Percentiles rank a stretch among this genome's conserved stretches.
phyloP scores from a whole-genome alignment of 441 rosid genomes.

The Cnidoscolus chayamansa region DNA sequence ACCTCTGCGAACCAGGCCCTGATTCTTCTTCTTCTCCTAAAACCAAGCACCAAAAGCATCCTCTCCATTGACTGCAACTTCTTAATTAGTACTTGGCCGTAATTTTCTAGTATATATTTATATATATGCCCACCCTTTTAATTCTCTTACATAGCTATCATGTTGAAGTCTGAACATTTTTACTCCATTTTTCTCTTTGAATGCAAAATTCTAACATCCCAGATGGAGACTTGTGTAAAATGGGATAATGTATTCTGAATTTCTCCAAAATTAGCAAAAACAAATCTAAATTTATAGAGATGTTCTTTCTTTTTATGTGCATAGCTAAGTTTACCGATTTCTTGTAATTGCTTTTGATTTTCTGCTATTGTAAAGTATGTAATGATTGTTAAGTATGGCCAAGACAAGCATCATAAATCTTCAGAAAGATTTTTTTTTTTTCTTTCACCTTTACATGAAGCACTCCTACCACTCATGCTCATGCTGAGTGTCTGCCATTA shows the following conservation, averaged over 20 bases:
- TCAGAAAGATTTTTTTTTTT: conserved; percentile 11
- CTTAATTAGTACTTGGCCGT: neutral
- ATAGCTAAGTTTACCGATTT: neutral
- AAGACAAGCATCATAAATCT: conserved; percentile 29
- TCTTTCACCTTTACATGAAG: conserved; percentile 22
- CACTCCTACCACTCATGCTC: conserved; percentile 36
- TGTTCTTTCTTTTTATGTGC: no score
- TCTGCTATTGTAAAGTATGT: conserved; percentile 24
- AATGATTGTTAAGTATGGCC: conserved; percentile 34
- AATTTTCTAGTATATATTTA: conserved; percentile 1
- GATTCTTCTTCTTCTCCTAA: conserved; percentile 40
- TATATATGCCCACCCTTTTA: conserved; percentile 27
- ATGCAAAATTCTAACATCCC: conserved; percentile 28
- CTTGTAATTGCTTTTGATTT: conserved; percentile 26
- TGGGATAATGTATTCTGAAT: conserved; percentile 25
- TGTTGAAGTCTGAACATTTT: conserved; percentile 20
- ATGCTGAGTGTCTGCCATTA: conserved; percentile 43
- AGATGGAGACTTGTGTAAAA: conserved; percentile 20
- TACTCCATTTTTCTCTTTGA: conserved; percentile 22
- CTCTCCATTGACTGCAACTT: conserved; percentile 24
- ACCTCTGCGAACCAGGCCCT: conserved; percentile 26
- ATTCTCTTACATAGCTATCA: conserved; percentile 10
- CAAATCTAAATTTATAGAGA: no score
- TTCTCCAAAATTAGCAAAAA: conserved; percentile 14
- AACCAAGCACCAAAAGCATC: conserved; percentile 35